phyloP scores from a whole-genome alignment of 202 grass and related monocot species.

The Brachypodium distachyon region DNA sequence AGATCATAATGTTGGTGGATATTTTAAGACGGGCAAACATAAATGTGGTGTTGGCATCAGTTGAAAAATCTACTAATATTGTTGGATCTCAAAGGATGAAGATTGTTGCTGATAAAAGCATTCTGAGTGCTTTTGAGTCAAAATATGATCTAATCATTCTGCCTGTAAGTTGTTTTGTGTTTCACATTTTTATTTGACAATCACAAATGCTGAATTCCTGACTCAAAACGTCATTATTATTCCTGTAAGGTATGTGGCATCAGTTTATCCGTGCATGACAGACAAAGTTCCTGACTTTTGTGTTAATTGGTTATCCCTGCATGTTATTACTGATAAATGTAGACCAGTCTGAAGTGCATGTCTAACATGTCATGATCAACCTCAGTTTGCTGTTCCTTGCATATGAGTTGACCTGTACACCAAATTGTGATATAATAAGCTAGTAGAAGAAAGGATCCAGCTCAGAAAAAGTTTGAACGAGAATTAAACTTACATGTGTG shows the following conservation, averaged over 20 bases:
- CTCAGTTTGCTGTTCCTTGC: not conserved
- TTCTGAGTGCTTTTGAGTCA: slow-evolving; percentile 46
- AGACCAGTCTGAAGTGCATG: not conserved
- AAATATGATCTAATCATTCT: slow-evolving; percentile 92
- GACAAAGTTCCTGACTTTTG: not conserved
- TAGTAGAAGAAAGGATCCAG: not conserved
- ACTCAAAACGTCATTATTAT: not conserved
- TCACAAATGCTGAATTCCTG: not conserved
- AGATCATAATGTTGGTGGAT: slow-evolving; percentile 66
- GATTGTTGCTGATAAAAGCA: slow-evolving; percentile 68
- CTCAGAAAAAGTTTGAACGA: slow-evolving; percentile 1
- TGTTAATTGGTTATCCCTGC: too few relatives aligned
- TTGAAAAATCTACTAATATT: slow-evolving; percentile 56
- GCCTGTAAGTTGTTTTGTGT: slow-evolving; percentile 53
- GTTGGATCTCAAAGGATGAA: slow-evolving; percentile 60
- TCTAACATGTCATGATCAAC: not conserved
- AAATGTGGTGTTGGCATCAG: slow-evolving; percentile 77
- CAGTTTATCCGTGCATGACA: not conserved
- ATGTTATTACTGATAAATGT: not conserved
- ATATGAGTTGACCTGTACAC: not conserved
- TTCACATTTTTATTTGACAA: slow-evolving; percentile 13
- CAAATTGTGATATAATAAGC: not conserved
- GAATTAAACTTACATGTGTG: not conserved
- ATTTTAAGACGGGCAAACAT: slow-evolving; percentile 81
- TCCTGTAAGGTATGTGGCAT: slow-evolving; percentile 9